Evolutionary conservation across 1,139 yeast genomes (phyloP).

Genomic region (Taiozyma sp.): DNA sequence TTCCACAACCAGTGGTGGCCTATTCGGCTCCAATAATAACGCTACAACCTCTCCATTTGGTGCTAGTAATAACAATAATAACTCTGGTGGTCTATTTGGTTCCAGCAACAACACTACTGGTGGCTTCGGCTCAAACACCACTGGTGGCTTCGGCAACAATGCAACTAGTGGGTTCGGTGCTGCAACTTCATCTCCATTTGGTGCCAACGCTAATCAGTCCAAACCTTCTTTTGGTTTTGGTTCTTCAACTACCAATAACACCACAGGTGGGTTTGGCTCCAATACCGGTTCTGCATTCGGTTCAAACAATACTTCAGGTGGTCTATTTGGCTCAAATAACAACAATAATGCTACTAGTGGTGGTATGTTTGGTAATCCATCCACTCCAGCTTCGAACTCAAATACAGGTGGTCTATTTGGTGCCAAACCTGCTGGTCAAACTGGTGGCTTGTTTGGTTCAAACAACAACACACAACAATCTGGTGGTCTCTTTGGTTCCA

Average conservation of each 20-base stretch:
- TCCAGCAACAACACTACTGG: constrained; percentile 17
- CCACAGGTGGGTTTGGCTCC: constrained; percentile 9
- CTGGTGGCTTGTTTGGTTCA: constrained; percentile 13
- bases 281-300: constrained; percentile 9
- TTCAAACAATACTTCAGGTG: constrained; percentile 5
- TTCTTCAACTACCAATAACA: constrained; percentile 9
- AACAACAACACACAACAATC: constrained; percentile 5
- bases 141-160: constrained; percentile 19
- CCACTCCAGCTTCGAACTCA: constrained; percentile 12
- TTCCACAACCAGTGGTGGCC: constrained; percentile 5
- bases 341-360: constrained; percentile 16
- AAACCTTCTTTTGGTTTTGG: constrained; percentile 16
- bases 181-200: constrained; percentile 27
- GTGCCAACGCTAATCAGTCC: constrained; percentile 18
- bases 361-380: constrained; percentile 20
- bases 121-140: constrained; percentile 25
- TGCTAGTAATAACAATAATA: constrained; percentile 17
- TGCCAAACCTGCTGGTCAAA: constrained; percentile 17
- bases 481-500: constrained; percentile 22
- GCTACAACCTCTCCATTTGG: constrained; percentile 24
- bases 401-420: constrained; percentile 25
- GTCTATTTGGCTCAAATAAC: constrained; percentile 23
- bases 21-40: constrained; percentile 11
- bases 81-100: constrained; percentile 24
- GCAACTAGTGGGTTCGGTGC: constrained; percentile 23